Base-by-base conservation (phyloP, 2,329 filamentous ascomycete species). In the Coniochaeta prunicola region DNA sequence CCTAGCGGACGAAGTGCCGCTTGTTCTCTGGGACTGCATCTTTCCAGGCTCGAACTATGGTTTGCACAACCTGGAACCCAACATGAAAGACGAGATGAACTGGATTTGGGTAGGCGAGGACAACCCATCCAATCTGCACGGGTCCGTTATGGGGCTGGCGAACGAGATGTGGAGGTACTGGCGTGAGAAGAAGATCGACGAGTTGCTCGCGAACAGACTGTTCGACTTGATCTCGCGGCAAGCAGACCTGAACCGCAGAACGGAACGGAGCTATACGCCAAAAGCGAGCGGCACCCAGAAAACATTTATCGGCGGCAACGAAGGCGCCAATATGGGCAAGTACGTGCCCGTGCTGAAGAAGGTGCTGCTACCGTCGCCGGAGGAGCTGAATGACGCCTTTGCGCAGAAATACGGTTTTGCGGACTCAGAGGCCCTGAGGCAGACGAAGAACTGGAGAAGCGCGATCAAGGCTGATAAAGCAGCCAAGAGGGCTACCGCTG, bases 11-110 rank as follows among this genome's bases (percentile, higher is more conserved):
- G 93, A 97, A 70, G 84, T 87, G 28, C 93, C 94, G 2, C 82
- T 99, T 9, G 94, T 97, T 17, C 83, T 99, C 6, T 97, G 93
- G 93, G 91, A 97, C 74, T 97, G 93, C 73, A 80, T 96, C 34
- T 99, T 97, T 72, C 91, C 91, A 0, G 74, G 75, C 50, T 68
- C 78, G 59, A 72, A 74, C 30, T 68, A 72, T 45, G 64, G 66
- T 13, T 64, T 70, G 57, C 66, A 69, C 15, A 72, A 74, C 53
- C 56, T 66, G 15, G 64, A 64, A 38, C 68, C 64, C 69, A 76
- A 65, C 15, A 31, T 59, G 13, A 73, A 74, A 42, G 87, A 94
- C 70, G 79, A 81, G 0, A 70, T 97, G 59, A 71, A 86, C 19
- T 99, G 94, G 93, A 72, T 92, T 0, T 90, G 92, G 71, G 80